Evolutionary conservation across 2,329 filamentous ascomycete species (phyloP), one percentile per base, ranked within the genome.

Genomic region (Dactylellina sp.): DNA sequence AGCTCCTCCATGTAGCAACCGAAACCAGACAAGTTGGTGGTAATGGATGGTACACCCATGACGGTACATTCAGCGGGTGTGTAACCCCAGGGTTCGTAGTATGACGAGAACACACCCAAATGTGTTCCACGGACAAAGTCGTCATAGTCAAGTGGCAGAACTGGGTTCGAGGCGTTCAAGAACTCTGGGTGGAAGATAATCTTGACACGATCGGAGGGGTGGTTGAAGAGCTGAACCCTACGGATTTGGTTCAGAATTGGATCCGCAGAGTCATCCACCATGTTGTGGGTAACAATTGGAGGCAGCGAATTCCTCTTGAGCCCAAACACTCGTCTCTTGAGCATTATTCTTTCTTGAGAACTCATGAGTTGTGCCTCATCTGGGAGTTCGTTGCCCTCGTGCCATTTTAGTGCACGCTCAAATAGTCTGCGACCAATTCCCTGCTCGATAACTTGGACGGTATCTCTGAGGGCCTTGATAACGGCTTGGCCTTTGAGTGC

Each of bases 1-100:
- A 98, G 84, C 82, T 98, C 95, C 82, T 99, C 95, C 95, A 99
- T 99, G 82, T 99, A 98, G 83, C 95, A 98, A 55, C 95, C 95
- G 79, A 99, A 99, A 18, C 95, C 95, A 5, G 95, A 98, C 47
- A 99, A 84, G 82, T 99, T 99, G 25, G 94, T 98, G 9, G 95
- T 98, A 82, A 99, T 97, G 82, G 92, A 97, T 46, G 95, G 95
- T 42, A 99, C 93, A 78, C 95, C 95, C 95, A 98, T 98, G 76
- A 98, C 95, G 0, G 95, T 98, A 82, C 95, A 99, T 82, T 98
- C 95, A 59, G 95, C 94, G 0, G 94, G 95, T 1, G 95, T 99
- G 83, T 99, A 99, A 49, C 95, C 95, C 95, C 95, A 99, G 7
- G 95, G 95, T 83, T 99, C 95, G 81, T 99, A 99, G 86, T 98